These are phyloP conservation scores for Eragrostis nindensis DNA, from an alignment of 176 grass and related monocot species.

Conservation along the genomic window DNA sequence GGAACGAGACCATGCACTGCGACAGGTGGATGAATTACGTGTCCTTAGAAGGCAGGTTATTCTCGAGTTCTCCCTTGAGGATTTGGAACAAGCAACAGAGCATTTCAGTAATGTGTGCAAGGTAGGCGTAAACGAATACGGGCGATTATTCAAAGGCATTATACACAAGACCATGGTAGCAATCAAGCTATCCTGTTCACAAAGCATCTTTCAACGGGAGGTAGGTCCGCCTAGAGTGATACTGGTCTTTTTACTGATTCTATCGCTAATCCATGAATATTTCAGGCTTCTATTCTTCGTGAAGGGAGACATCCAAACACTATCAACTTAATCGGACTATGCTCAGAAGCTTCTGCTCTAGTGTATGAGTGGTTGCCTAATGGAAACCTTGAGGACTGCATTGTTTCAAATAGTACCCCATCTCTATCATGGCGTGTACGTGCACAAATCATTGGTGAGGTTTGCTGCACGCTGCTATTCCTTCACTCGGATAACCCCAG, in stretches of 20 bases:
- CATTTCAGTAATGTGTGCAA: slow-evolving; percentile 34
- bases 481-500: slow-evolving; percentile 30
- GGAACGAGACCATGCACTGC: slow-evolving; percentile 37
- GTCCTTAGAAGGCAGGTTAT: neutral
- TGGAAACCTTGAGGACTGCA: slow-evolving; percentile 38
- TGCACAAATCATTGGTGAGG: slow-evolving; percentile 41
- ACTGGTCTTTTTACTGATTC: neutral
- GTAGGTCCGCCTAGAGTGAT: neutral
- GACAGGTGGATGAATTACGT: slow-evolving; percentile 36
- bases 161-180: slow-evolving; percentile 37
- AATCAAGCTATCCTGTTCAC: slow-evolving; percentile 42
- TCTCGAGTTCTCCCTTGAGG: slow-evolving; percentile 24
- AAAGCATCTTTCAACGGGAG: slow-evolving; percentile 50
- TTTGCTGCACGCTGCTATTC: slow-evolving; percentile 27
- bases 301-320: slow-evolving; percentile 33
- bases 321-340: slow-evolving; percentile 38
- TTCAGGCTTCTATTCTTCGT: slow-evolving; percentile 41
- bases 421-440: slow-evolving; percentile 36
- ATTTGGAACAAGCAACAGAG: slow-evolving; percentile 48
- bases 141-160: slow-evolving; percentile 42
- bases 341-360: slow-evolving; percentile 36
- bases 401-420: neutral
- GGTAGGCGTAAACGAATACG: slow-evolving; percentile 45
- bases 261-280: slow-evolving; percentile 7
- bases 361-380: slow-evolving; percentile 33